phyloP scores from a whole-genome alignment of 352 stramenopile species.

The Saprolegnia diclina region DNA sequence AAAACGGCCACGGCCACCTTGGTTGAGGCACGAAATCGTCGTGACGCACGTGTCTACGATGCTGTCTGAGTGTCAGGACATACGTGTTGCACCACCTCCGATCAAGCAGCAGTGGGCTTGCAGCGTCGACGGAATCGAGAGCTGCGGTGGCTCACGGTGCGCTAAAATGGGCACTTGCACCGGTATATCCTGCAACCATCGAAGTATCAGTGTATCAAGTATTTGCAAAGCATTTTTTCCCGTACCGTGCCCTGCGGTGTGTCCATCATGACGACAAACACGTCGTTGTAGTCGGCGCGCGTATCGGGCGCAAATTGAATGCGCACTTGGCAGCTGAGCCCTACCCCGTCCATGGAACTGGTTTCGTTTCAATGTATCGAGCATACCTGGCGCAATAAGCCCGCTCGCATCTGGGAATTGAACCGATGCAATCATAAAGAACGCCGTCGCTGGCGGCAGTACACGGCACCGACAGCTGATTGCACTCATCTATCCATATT shows the following conservation, averaged over 20 bases:
- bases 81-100: conserved; percentile 27
- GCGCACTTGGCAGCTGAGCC: conserved; percentile 55
- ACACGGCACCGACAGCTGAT: conserved; percentile 55
- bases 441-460: conserved; percentile 53
- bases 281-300: conserved; percentile 66
- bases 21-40: conserved; percentile 48
- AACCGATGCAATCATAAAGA: conserved; percentile 55
- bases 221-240: neutral
- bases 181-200: conserved; percentile 8
- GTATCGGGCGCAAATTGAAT: conserved; percentile 68
- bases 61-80: neutral
- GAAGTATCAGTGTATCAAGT: neutral
- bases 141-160: conserved; percentile 44
- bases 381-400: conserved; percentile 46
- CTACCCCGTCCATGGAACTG: neutral
- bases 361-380: neutral
- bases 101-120: conserved; percentile 56
- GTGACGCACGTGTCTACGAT: conserved; percentile 35
- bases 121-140: conserved; percentile 61
- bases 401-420: conserved; percentile 49
- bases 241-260: conserved; percentile 26
- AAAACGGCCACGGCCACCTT: conserved; percentile 54
- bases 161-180: conserved; percentile 41
- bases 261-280: conserved; percentile 52
- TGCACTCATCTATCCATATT: conserved; percentile 27